A percentile compares a stretch with the other conserved stretches of the same genome.
phyloP scores from a whole-genome alignment of 2,329 filamentous ascomycete species.

The Thermothelomyces thermophilus region DNA sequence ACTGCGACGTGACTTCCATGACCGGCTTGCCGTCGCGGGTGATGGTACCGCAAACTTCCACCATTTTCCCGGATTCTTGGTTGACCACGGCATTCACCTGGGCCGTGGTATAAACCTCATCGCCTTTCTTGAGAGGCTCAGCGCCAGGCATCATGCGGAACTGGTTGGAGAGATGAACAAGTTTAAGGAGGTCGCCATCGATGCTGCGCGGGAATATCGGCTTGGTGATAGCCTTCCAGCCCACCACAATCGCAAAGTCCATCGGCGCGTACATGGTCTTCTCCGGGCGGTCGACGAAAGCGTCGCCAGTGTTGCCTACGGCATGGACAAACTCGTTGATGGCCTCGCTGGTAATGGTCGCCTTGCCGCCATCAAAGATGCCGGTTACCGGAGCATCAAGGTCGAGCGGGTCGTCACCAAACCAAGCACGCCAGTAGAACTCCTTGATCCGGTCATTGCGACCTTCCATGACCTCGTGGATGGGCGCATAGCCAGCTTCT shows the following conservation, averaged over 20 bases:
- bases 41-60: constrained; percentile 98
- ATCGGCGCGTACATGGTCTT: constrained; percentile 94
- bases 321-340: constrained; percentile 99
- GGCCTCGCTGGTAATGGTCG: constrained; percentile 80
- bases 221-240: constrained; percentile 99
- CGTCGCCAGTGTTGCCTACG: constrained; percentile 94
- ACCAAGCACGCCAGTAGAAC: constrained; percentile 98
- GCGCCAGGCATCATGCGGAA: constrained; percentile 98
- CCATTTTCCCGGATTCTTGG: constrained; percentile 98
- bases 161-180: constrained; percentile 93
- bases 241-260: constrained; percentile 98
- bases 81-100: constrained; percentile 98
- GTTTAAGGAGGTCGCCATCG: constrained; percentile 89
- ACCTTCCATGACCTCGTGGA: constrained; percentile 90
- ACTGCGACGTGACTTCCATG: constrained; percentile 98
- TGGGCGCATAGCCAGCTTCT: constrained; percentile 94
- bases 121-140: constrained; percentile 89
- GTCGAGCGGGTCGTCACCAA: constrained; percentile 76
- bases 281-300: constrained; percentile 90
- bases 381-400: constrained; percentile 80
- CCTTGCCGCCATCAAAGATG: constrained; percentile 82
- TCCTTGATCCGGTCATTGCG: constrained; percentile 98
- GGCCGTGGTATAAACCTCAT: constrained; percentile 84
- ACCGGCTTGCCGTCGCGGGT: constrained; percentile 74
- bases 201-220: constrained; percentile 97